Evolutionary conservation across 345 rosid species (phyloP).

Genomic region (Eucalyptus shirleyi): DNA sequence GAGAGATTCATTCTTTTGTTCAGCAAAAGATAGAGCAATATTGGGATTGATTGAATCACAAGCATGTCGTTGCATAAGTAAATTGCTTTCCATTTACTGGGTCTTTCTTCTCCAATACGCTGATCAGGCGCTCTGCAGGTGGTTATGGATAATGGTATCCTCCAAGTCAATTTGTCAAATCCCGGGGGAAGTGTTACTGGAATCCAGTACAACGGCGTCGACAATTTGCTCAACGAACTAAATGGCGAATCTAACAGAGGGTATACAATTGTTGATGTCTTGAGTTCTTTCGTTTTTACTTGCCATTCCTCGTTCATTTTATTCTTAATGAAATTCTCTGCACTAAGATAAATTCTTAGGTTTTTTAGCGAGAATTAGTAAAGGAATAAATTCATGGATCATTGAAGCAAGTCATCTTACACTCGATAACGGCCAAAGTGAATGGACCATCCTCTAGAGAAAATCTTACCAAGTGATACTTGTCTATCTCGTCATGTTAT

Average conservation of each 20-base stretch:
- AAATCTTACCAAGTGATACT: background rate
- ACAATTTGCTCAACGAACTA: background rate
- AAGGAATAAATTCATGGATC: background rate
- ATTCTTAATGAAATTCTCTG: background rate
- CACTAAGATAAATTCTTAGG: background rate
- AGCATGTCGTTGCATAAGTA: background rate
- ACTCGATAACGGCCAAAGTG: background rate
- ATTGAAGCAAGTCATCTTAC: background rate
- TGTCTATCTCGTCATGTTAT: background rate
- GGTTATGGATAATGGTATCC: background rate
- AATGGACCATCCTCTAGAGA: background rate
- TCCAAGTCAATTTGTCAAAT: background rate
- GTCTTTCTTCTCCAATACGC: background rate
- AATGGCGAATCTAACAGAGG: background rate
- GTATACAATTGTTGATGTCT: background rate
- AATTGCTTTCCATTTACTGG: background rate
- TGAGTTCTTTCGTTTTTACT: background rate
- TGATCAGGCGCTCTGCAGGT: background rate
- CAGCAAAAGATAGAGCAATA: background rate
- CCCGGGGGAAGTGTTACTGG: conserved; percentile 1
- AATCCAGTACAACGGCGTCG: background rate
- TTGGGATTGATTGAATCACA: background rate
- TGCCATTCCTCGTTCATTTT: background rate
- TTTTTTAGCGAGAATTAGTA: background rate
- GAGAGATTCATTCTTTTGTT: background rate